Evolutionary conservation across 1,284 basidiomycete genomes (phyloP), one percentile per base, ranked within the genome.

Genomic region (Fomitopsis schrenkii): DNA sequence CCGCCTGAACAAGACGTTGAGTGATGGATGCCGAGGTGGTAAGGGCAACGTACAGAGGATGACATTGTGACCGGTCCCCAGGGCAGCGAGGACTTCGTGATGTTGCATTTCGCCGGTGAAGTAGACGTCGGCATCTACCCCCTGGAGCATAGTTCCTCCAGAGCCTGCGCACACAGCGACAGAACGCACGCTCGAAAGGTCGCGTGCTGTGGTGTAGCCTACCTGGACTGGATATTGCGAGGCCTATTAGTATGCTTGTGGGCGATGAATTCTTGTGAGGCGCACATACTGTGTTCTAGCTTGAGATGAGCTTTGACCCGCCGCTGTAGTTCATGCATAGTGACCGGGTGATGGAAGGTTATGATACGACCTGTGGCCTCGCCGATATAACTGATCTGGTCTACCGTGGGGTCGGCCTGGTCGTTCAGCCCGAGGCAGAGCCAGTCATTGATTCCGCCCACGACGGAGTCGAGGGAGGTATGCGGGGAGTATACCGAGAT

Each of bases 21-120:
- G 59, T 55, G 26, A 55, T 56, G 46, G 10, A 38, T 52, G 33
- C 26, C 46, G 45, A 38, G 15, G 33, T 61, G 45, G 33, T 14
- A 44, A 33, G 19, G 33, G n/a, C 58, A n/a, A 64, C 74, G 45
- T 77, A 87, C 92, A 93, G 58, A 96, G 81, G 64, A 95, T 83
- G 68, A 96, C 88, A 67, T 90, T 82, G 68, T 81, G 85, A 46
- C 91, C 91, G 54, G 76, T 75, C 14, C 90, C 91, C 1, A 93
- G 79, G 2, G 88, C 83, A 2, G 91, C 90, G 33, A 96, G 80
- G 54, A 95, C 86, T 63, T 95, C 90, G 72, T 96, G 93, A 75
- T 96, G 94, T 30, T 83, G 75, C 93, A 96, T 94, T 75, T 96
- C 94, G n/a, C 94, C 94, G 1, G 94, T 97, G 67, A 94, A 82